Percentiles rank a stretch among this genome's conserved stretches.
Conservation (phyloP, 2,329 filamentous ascomycete species). For the Colletotrichum sp. region DNA sequence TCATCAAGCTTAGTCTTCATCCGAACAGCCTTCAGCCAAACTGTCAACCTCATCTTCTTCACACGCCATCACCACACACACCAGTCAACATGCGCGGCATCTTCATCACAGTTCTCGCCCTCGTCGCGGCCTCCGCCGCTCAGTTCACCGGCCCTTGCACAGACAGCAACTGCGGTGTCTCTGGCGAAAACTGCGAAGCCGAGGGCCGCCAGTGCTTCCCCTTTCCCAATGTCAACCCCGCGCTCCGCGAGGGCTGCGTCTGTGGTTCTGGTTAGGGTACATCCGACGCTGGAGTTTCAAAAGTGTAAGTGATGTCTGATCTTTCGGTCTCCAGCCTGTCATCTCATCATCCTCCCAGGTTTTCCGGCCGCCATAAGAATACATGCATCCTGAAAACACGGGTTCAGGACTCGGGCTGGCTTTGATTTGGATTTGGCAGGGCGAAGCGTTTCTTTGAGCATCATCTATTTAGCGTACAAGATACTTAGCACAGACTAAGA, state of each 20-base stretch:
- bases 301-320: not conserved
- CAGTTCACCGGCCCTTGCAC: slow-evolving; percentile 10
- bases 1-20: not conserved
- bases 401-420: not conserved
- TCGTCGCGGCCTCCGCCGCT: not conserved
- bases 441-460: not conserved
- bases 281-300: not conserved
- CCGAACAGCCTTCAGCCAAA: not conserved
- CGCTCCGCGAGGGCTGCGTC: slow-evolving; percentile 14
- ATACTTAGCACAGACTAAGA: not conserved
- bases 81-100: not conserved
- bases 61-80: not conserved
- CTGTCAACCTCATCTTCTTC: not conserved
- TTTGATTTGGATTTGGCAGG: not conserved
- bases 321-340: not conserved
- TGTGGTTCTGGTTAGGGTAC: slow-evolving; percentile 7
- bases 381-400: not conserved
- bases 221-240: slow-evolving; percentile 13
- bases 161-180: slow-evolving; percentile 8
- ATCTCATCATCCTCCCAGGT: not conserved
- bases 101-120: not conserved
- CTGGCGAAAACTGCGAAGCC: slow-evolving; percentile 5
- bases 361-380: not conserved
- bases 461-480: not conserved
- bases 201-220: slow-evolving; percentile 18